Percentiles rank a stretch among this genome's conserved stretches.
Evolutionary conservation across 257 asterid species (phyloP).

Genomic region (Salvia rosmarinus): DNA sequence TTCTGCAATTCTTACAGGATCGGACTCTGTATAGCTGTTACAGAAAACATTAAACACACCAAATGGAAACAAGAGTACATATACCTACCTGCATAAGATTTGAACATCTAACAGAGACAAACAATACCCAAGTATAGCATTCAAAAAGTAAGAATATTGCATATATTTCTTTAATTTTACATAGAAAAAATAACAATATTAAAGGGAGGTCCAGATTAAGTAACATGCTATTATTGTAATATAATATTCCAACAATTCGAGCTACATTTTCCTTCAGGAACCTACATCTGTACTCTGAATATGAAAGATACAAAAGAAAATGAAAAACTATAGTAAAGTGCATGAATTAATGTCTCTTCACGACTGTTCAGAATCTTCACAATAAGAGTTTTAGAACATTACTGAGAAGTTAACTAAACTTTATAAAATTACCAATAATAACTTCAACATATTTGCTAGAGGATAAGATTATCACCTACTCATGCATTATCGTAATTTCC

Average conservation of each 20-base stretch:
- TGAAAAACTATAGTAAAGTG: not conserved
- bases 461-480: not conserved
- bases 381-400: not conserved
- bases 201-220: slow-evolving; percentile 9
- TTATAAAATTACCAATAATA: not conserved
- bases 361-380: not conserved
- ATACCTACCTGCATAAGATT: not conserved
- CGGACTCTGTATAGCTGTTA: slow-evolving; percentile 95
- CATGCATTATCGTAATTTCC: not conserved
- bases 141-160: slow-evolving; percentile 5
- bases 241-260: slow-evolving; percentile 12
- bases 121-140: not conserved
- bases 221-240: not conserved
- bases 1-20: slow-evolving; percentile 93
- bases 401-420: not conserved
- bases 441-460: not conserved
- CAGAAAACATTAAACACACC: slow-evolving; percentile 27
- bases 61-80: not conserved
- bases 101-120: slow-evolving; percentile 12
- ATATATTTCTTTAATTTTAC: not conserved
- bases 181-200: not conserved
- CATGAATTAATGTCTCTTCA: not conserved
- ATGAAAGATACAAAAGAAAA: not conserved
- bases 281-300: not conserved
- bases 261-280: not conserved